phyloP scores from a whole-genome alignment of 306 rosid genomes.

The Amphicarpaea edgeworthii region DNA sequence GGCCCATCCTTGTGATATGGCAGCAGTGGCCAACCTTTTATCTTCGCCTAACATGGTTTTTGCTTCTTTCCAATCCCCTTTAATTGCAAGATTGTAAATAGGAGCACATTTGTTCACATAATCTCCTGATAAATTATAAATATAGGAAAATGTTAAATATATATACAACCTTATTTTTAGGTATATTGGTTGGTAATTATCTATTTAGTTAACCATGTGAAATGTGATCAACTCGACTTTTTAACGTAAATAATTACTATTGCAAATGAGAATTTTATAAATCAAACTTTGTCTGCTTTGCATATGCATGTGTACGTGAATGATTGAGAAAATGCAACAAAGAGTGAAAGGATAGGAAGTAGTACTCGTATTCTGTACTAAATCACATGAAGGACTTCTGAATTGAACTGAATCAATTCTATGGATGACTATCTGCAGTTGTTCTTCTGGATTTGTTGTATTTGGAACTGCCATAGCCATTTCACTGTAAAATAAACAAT shows the following conservation, averaged over 20 bases:
- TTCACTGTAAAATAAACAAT: not conserved
- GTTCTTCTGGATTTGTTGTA: not conserved
- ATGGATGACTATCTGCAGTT: slow-evolving; percentile 3
- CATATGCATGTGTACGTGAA: too few relatives aligned
- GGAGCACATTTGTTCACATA: slow-evolving; percentile 37
- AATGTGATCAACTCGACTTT: too few relatives aligned
- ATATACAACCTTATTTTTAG: too few relatives aligned
- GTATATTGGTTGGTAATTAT: too few relatives aligned
- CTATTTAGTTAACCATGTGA: too few relatives aligned
- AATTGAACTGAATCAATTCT: not conserved
- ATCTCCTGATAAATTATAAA: not conserved
- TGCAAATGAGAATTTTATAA: too few relatives aligned
- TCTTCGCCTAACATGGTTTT: not conserved
- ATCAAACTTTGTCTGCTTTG: too few relatives aligned
- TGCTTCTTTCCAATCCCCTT: slow-evolving; percentile 40
- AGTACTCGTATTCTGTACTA: slow-evolving; percentile 20
- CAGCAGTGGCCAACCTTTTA: not conserved
- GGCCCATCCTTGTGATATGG: slow-evolving; percentile 27
- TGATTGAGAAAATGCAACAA: too few relatives aligned
- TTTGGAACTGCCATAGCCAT: not conserved
- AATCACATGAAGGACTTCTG: slow-evolving; percentile 18
- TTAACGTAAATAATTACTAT: too few relatives aligned
- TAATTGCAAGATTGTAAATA: slow-evolving; percentile 32
- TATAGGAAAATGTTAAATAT: not conserved
- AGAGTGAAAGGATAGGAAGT: not conserved